A percentile compares a stretch with the other conserved stretches of the same genome.
phyloP scores from a whole-genome alignment of 805 yeast genomes.

The Metschnikowia dekortorum region DNA sequence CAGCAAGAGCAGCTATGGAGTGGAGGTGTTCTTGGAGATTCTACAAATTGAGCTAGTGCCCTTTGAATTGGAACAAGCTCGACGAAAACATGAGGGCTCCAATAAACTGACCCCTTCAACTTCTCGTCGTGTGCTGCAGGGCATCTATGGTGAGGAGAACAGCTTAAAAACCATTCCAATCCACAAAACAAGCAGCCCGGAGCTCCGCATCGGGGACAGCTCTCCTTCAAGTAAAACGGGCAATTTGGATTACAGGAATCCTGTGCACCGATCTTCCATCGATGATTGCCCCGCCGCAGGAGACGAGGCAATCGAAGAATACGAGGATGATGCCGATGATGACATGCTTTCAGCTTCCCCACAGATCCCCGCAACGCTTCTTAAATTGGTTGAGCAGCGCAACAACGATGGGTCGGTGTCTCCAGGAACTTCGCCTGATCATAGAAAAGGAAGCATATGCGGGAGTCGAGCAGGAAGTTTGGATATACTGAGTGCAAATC shows the following conservation, averaged over 20 bases:
- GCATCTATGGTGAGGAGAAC: not conserved
- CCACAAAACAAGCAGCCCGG: not conserved
- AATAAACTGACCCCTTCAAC: not conserved
- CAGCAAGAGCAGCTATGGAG: constrained; percentile 67
- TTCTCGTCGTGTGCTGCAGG: constrained; percentile 1
- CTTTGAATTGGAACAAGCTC: constrained; percentile 30
- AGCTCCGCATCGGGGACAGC: not conserved
- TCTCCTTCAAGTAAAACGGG: not conserved
- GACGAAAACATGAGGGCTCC: constrained; percentile 4
- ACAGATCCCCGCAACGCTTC: constrained; percentile 59
- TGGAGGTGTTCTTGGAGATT: constrained; percentile 79
- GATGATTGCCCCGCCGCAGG: constrained; percentile 11
- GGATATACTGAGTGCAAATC: constrained; percentile 6
- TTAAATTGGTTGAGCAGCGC: constrained; percentile 50
- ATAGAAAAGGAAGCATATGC: constrained; percentile 11
- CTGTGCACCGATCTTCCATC: not conserved
- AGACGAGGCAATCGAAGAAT: constrained; percentile 27
- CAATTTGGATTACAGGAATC: not conserved
- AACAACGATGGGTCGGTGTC: constrained; percentile 22
- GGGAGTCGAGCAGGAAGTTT: constrained; percentile 21
- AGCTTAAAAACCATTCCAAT: not conserved
- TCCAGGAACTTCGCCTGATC: constrained; percentile 31
- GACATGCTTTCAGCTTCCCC: constrained; percentile 57
- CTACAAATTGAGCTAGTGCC: constrained; percentile 52
- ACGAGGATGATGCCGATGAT: constrained; percentile 41